Percentiles rank a stretch among this genome's conserved stretches.
phyloP scores from a whole-genome alignment of 2,329 filamentous ascomycete genomes.

The Exophiala sp. region DNA sequence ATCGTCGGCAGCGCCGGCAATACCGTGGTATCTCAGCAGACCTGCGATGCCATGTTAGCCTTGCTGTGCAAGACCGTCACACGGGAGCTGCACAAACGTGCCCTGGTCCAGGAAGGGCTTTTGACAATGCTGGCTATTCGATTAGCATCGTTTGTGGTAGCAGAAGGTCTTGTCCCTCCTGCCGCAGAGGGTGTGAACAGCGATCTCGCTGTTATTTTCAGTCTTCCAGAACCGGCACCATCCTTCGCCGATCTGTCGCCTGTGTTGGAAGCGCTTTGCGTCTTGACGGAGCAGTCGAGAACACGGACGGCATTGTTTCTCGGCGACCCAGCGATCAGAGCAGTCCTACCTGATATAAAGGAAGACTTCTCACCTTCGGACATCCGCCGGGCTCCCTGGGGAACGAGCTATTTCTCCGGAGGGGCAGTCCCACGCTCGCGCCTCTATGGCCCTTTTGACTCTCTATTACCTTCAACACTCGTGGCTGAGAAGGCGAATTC shows the following conservation, averaged over 20 bases:
- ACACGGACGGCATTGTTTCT: conserved; percentile 70
- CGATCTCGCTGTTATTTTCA: conserved; percentile 54
- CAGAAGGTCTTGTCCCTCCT: conserved; percentile 66
- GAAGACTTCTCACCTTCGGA: conserved; percentile 52
- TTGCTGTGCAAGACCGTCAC: conserved; percentile 63
- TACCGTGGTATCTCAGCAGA: conserved; percentile 36
- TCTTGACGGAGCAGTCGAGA: conserved; percentile 74
- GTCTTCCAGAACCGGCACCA: conserved; percentile 61
- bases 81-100: conserved; percentile 66
- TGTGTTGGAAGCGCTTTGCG: conserved; percentile 72
- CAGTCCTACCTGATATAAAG: conserved; percentile 60
- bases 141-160: conserved; percentile 65
- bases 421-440: conserved; percentile 46
- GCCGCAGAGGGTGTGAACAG: conserved; percentile 56
- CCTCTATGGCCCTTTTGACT: conserved; percentile 59
- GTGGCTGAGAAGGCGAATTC: conserved; percentile 33
- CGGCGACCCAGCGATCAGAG: conserved; percentile 65
- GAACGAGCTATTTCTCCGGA: conserved; percentile 52
- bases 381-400: conserved; percentile 51
- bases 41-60: conserved; percentile 36
- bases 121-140: conserved; percentile 74
- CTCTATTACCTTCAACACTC: conserved; percentile 56
- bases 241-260: conserved; percentile 59
- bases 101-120: conserved; percentile 68
- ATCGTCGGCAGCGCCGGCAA: conserved; percentile 57